Conservation (phyloP, 495 filamentous ascomycete genomes). For the Polyplosphaeria fusca region DNA sequence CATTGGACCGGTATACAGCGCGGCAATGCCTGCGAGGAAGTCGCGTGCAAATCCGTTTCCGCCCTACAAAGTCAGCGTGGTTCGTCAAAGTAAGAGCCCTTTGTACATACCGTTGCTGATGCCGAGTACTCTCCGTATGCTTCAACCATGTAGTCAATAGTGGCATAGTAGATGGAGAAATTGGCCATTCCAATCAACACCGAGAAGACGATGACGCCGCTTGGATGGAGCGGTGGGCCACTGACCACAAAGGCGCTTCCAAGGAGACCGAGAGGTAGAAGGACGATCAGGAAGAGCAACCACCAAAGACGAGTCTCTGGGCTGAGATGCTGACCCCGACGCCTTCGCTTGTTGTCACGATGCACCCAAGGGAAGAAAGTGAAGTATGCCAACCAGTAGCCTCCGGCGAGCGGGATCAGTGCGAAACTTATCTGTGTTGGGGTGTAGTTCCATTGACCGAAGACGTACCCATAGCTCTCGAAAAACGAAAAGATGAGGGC, state of each 20-base stretch:
- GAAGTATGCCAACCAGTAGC: slow-evolving; percentile 58
- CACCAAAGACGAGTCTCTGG: slow-evolving; percentile 60
- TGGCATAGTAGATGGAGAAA: slow-evolving; percentile 69
- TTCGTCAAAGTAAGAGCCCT: too few relatives aligned
- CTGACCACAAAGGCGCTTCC: slow-evolving; percentile 60
- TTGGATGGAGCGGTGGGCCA: slow-evolving; percentile 51
- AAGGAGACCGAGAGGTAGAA: slow-evolving; percentile 57
- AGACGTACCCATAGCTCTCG: slow-evolving; percentile 57
- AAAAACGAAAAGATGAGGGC: slow-evolving; percentile 75
- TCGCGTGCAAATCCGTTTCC: slow-evolving; percentile 73
- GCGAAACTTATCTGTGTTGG: slow-evolving; percentile 50
- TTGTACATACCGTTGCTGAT: slow-evolving; percentile 71
- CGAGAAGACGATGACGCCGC: slow-evolving; percentile 59
- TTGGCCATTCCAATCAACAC: slow-evolving; percentile 66
- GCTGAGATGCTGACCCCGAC: slow-evolving; percentile 49
- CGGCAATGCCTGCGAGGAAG: slow-evolving; percentile 75
- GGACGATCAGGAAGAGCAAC: slow-evolving; percentile 55
- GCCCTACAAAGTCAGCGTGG: too few relatives aligned
- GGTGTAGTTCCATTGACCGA: slow-evolving; percentile 56
- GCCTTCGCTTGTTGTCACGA: slow-evolving; percentile 50
- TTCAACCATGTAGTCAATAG: slow-evolving; percentile 78
- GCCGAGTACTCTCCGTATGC: slow-evolving; percentile 69
- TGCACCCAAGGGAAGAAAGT: slow-evolving; percentile 53
- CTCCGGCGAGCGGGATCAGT: slow-evolving; percentile 56
- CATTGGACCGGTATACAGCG: slow-evolving; percentile 66